Conservation (phyloP, 2,329 filamentous ascomycete genomes). For the Neonectria ditissima region DNA sequence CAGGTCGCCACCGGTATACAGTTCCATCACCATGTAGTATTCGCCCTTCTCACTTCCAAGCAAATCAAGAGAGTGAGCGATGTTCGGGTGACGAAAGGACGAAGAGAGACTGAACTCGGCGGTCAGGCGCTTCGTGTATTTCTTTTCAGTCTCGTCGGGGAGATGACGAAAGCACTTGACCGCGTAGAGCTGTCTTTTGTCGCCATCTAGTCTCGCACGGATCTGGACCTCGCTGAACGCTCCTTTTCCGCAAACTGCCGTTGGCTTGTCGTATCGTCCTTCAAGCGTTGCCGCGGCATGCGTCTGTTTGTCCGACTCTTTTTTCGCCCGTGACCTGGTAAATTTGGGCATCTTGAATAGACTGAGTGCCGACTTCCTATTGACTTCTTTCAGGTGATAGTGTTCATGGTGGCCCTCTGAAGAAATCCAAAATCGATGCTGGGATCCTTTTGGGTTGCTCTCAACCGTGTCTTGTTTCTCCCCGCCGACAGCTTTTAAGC, state of each 20-base stretch:
- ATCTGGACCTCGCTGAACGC: no score
- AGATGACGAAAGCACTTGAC: no score
- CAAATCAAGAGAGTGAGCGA: slow-evolving; percentile 96
- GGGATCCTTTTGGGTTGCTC: not conserved
- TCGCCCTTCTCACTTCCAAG: slow-evolving; percentile 98
- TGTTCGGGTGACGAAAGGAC: slow-evolving; percentile 94
- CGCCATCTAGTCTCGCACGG: slow-evolving; percentile 56
- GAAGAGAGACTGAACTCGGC: slow-evolving; percentile 99
- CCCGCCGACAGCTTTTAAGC: no score
- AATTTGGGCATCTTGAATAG: no score
- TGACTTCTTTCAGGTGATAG: not conserved
- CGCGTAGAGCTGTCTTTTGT: slow-evolving; percentile 89
- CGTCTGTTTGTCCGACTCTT: no score
- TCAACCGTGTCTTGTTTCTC: not conserved
- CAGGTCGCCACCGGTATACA: slow-evolving; percentile 94
- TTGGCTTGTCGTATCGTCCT: no score
- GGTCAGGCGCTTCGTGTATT: slow-evolving; percentile 96
- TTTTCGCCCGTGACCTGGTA: no score
- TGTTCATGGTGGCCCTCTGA: not conserved
- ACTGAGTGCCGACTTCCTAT: no score
- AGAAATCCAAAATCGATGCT: not conserved
- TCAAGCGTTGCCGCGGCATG: no score
- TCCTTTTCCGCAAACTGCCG: no score
- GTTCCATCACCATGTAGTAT: slow-evolving; percentile 99
- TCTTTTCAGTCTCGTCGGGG: slow-evolving; percentile 96